phyloP scores from a whole-genome alignment of 257 asterid species.

The Craterostigma plantagineum region DNA sequence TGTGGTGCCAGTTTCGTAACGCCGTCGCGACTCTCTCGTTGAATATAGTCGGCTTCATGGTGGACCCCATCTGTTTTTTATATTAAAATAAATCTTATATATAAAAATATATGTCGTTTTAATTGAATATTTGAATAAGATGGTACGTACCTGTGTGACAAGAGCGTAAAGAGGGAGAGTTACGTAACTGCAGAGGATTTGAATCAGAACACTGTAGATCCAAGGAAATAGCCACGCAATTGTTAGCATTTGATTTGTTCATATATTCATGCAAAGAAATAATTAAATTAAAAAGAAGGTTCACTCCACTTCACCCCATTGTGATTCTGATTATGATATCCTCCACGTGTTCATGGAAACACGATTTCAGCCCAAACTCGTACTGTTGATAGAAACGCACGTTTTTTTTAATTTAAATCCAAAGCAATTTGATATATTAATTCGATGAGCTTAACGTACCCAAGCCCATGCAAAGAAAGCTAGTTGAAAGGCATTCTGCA shows the following conservation, averaged over 20 bases:
- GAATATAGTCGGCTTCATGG: constrained; percentile 79
- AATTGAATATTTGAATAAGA: neutral
- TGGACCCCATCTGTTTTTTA: constrained; percentile 68
- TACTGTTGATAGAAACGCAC: constrained; percentile 20
- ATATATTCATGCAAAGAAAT: no score
- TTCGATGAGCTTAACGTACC: constrained; percentile 23
- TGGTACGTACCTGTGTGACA: constrained; percentile 80
- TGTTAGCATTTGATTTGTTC: no score
- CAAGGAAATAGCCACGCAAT: neutral
- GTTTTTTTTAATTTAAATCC: no score
- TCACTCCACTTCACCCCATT: constrained; percentile 71
- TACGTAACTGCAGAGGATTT: constrained; percentile 73
- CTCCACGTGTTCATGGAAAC: constrained; percentile 65
- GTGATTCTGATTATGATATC: constrained; percentile 59
- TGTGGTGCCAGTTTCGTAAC: constrained; percentile 65
- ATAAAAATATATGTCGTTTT: neutral
- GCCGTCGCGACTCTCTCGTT: constrained; percentile 67
- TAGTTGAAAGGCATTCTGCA: constrained; percentile 89
- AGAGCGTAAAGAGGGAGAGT: constrained; percentile 92
- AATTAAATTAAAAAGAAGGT: no score
- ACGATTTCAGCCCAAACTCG: constrained; percentile 62
- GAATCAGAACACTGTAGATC: constrained; percentile 39
- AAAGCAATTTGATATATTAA: no score
- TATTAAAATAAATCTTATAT: neutral
- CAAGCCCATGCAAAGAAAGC: constrained; percentile 94